A percentile compares a stretch with the other conserved stretches of the same genome.
Evolutionary conservation across 352 stramenopile genomes (phyloP).

Genomic region (Globisporangium ultimum): DNA sequence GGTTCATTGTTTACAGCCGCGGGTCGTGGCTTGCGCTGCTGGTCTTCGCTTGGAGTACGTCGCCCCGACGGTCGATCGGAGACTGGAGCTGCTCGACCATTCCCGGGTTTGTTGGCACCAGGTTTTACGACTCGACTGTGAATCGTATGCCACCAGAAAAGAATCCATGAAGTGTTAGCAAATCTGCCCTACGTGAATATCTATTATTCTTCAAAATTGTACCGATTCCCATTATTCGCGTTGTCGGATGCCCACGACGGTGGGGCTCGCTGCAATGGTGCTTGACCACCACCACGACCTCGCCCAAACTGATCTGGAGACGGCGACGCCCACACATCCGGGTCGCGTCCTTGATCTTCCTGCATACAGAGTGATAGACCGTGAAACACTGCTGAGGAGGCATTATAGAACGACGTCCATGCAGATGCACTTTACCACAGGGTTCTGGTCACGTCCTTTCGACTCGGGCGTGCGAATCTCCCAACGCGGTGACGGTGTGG

Average conservation of each 20-base stretch:
- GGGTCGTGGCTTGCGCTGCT: conserved; percentile 33
- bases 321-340: conserved; percentile 71
- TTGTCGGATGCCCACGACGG: conserved; percentile 58
- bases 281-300: conserved; percentile 18
- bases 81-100: conserved; percentile 13
- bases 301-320: conserved; percentile 47
- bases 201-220: background rate
- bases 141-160: too few species aligned
- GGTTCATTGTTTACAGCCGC: conserved; percentile 22
- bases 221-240: conserved; percentile 35
- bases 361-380: background rate
- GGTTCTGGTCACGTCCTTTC: conserved; percentile 16
- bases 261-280: conserved; percentile 22
- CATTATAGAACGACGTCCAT: background rate
- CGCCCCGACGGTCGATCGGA: conserved; percentile 36
- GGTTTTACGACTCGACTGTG: conserved; percentile 34
- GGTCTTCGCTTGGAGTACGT: conserved; percentile 57
- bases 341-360: conserved; percentile 36
- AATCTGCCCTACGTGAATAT: background rate
- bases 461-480: conserved; percentile 48
- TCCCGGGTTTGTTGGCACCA: conserved; percentile 13
- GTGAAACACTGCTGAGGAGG: too few species aligned
- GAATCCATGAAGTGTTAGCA: too few species aligned
- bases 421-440: conserved; percentile 1
- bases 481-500: conserved; percentile 33